Evolutionary conservation across 768 basidiomycete species (phyloP).

Genomic region (Pilatotrama ljubarskyi): DNA sequence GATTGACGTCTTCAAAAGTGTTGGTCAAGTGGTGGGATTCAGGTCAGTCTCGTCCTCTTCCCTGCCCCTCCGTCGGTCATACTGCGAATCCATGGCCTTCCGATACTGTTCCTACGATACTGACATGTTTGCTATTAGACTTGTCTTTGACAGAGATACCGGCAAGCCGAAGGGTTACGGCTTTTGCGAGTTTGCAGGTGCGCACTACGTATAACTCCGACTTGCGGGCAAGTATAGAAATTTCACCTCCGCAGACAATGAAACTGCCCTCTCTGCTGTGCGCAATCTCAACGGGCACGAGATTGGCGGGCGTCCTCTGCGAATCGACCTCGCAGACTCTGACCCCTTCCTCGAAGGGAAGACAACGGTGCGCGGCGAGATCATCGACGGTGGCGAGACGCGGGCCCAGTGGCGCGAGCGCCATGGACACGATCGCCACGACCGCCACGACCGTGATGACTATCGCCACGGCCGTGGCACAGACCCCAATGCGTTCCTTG

Average conservation of each 20-base stretch:
- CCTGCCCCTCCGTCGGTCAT: background rate
- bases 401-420: conserved; percentile 56
- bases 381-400: conserved; percentile 68
- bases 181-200: conserved; percentile 91
- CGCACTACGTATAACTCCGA: conserved; percentile 33
- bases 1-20: conserved; percentile 85
- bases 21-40: conserved; percentile 87
- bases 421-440: conserved; percentile 35
- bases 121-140: conserved; percentile 41
- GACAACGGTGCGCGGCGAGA: conserved; percentile 82
- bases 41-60: conserved; percentile 45
- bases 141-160: conserved; percentile 90
- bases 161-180: conserved; percentile 94
- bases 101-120: background rate
- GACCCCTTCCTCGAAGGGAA: conserved; percentile 91
- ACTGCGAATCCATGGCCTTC: background rate
- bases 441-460: conserved; percentile 26
- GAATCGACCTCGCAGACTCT: conserved; percentile 93
- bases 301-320: conserved; percentile 88
- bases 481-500: conserved; percentile 50
- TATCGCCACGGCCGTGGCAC: conserved; percentile 2
- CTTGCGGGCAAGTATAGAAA: conserved; percentile 5
- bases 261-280: conserved; percentile 93
- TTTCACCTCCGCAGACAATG: conserved; percentile 65
- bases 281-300: conserved; percentile 93